Conservation (phyloP, 2,329 filamentous ascomycete species). For the Phaeomoniella chlamydospora region DNA sequence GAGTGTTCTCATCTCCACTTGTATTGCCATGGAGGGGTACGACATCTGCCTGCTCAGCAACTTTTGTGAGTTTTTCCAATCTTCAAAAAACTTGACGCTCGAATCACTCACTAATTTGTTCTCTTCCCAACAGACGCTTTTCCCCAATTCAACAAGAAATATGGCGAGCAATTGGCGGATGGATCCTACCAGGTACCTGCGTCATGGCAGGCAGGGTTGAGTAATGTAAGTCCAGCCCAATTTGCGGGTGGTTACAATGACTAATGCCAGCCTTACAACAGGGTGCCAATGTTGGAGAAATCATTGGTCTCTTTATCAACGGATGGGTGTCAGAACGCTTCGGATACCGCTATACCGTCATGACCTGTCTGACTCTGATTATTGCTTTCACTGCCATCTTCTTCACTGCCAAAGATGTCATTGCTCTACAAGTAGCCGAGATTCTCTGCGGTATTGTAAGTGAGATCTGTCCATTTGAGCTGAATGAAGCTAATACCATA, state of each 20-base stretch:
- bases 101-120: no score
- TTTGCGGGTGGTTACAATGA: neutral
- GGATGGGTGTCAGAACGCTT: conserved; percentile 36
- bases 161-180: conserved; percentile 17
- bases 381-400: conserved; percentile 34
- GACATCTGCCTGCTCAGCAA: conserved; percentile 71
- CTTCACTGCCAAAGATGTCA: conserved; percentile 34
- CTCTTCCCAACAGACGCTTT: conserved; percentile 17
- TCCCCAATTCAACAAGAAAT: conserved; percentile 23
- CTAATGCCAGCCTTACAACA: no score
- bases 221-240: conserved; percentile 2
- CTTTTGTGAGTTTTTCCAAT: conserved; percentile 47
- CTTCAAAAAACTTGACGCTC: no score
- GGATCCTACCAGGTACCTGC: conserved; percentile 24
- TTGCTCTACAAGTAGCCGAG: conserved; percentile 32
- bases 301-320: conserved; percentile 37
- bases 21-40: conserved; percentile 64
- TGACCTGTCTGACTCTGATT: conserved; percentile 29
- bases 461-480: no score
- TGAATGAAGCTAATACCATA: no score
- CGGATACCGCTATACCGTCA: conserved; percentile 36
- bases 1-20: conserved; percentile 77
- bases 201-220: conserved; percentile 14
- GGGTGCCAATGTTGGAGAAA: conserved; percentile 28
- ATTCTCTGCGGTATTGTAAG: conserved; percentile 35